Evolutionary conservation across 1,139 yeast species (phyloP), one percentile per base, ranked within the genome.

Genomic region (Ogataea hybrid): DNA sequence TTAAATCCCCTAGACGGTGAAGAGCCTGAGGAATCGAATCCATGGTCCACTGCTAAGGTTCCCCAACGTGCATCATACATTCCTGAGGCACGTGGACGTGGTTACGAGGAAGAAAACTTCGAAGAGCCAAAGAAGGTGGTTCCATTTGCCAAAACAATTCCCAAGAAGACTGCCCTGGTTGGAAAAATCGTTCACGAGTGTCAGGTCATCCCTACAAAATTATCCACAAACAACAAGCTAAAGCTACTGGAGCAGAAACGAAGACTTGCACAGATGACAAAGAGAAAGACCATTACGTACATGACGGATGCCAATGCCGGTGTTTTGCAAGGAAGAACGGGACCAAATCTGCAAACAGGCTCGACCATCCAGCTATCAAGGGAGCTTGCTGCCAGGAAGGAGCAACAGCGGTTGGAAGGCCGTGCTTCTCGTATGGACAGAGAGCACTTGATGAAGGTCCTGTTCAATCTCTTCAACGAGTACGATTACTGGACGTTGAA

Each of bases 401-500:
- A 64, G 36, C 63, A 63, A 28, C 60, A 69, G 45, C 71, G 71
- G 50, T 74, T 71, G 54, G 95, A 86, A 53, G 94, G 94, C 40
- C 83, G 95, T 60, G 95, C 97, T 28, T 88, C 87, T 50, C 79
- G 99, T 63, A 85, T 92, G 83, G 96, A 96, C 30, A 83, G 87
- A 69, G 88, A 87, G 64, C 97, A 89, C 52, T 77, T 92, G 44
- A 76, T 92, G 73, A 97, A 90, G 64, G 68, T 87, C 54, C 70
- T 92, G 51, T 92, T 94, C 75, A 75, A 86, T 54, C 72, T 92
- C 54, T 92, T 92, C 64, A 97, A 89, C 62, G 95, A 90, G 63
- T 89, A 86, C 63, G 97, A 92, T 61, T 92, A 90, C 64, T 92
- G 98, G 98, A 83, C 95, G 9, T 74, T 92, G 73, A 89, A 89